These are phyloP conservation scores for Claviceps fusiformis DNA, from an alignment of 2,329 filamentous ascomycete species.

Conservation along the genomic window DNA sequence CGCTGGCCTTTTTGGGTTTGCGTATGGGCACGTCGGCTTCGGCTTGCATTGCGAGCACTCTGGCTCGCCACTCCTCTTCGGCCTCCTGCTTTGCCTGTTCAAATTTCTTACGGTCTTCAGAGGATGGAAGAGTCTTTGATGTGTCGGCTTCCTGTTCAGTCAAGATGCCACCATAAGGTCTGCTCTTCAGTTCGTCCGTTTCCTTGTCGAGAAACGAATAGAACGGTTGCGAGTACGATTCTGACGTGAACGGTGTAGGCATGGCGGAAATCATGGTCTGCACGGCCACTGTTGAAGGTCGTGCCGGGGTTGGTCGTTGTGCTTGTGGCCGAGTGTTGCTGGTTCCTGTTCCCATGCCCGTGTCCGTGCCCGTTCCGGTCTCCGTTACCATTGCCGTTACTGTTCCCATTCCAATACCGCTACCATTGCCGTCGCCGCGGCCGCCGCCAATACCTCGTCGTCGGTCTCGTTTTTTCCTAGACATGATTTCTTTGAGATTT, in stretches of 20 bases:
- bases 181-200: conserved; percentile 75
- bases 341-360: neutral
- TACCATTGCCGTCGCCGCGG: neutral
- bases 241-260: conserved; percentile 42
- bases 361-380: neutral
- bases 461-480: conserved; percentile 20
- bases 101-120: conserved; percentile 72
- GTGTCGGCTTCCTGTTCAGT: conserved; percentile 85
- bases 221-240: conserved; percentile 61
- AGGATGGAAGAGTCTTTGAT: conserved; percentile 67
- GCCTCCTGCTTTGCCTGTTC: conserved; percentile 82
- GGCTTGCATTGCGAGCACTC: conserved; percentile 44
- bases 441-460: conserved; percentile 11
- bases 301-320: conserved; percentile 11
- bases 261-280: conserved; percentile 18
- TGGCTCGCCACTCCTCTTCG: conserved; percentile 79
- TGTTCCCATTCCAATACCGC: neutral
- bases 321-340: conserved; percentile 9
- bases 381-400: neutral
- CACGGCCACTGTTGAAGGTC: conserved; percentile 3
- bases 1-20: conserved; percentile 61
- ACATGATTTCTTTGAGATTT: conserved; percentile 24
- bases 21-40: conserved; percentile 48
- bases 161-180: conserved; percentile 90
- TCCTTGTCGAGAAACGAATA: conserved; percentile 85